Evolutionary conservation across 2,329 filamentous ascomycete genomes (phyloP).

Genomic region (Aspergillus sp.): DNA sequence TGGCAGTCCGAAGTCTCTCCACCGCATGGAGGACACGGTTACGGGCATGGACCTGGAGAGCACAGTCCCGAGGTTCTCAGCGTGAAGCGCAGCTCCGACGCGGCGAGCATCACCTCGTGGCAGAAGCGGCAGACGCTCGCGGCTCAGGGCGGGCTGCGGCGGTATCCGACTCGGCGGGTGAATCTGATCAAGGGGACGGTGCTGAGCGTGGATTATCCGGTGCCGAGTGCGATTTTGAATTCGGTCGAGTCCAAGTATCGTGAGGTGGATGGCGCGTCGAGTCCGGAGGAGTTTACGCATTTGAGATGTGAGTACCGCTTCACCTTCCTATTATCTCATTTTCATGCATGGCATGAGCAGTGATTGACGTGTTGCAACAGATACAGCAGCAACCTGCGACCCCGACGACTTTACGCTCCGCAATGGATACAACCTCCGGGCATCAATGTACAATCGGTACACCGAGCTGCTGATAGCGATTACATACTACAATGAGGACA

Average conservation of each 20-base stretch:
- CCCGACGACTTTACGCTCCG: constrained; percentile 98
- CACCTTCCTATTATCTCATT: too few species aligned
- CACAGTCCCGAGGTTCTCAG: neutral
- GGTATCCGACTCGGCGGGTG: constrained; percentile 94
- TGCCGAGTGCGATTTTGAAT: constrained; percentile 96
- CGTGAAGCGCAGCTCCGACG: neutral
- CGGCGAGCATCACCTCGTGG: constrained; percentile 5
- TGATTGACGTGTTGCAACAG: constrained; percentile 39
- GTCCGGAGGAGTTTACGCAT: constrained; percentile 88
- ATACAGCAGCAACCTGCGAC: constrained; percentile 99
- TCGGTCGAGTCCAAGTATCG: constrained; percentile 92
- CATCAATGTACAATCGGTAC: constrained; percentile 98
- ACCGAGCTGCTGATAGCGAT: constrained; percentile 97
- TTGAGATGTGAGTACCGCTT: constrained; percentile 72
- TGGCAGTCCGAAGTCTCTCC: neutral
- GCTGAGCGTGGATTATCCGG: constrained; percentile 94
- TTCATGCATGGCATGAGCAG: too few species aligned
- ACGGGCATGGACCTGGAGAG: neutral
- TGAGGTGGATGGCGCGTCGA: constrained; percentile 83
- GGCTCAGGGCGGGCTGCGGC: constrained; percentile 66
- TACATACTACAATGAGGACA: constrained; percentile 99
- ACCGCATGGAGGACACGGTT: neutral
- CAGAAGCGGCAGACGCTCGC: constrained; percentile 60
- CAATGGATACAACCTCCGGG: constrained; percentile 97
- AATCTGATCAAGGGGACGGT: constrained; percentile 99